Evolutionary conservation across 805 yeast genomes (phyloP), one percentile per base, ranked within the genome.

Genomic region (Pichia gijzeniarum): DNA sequence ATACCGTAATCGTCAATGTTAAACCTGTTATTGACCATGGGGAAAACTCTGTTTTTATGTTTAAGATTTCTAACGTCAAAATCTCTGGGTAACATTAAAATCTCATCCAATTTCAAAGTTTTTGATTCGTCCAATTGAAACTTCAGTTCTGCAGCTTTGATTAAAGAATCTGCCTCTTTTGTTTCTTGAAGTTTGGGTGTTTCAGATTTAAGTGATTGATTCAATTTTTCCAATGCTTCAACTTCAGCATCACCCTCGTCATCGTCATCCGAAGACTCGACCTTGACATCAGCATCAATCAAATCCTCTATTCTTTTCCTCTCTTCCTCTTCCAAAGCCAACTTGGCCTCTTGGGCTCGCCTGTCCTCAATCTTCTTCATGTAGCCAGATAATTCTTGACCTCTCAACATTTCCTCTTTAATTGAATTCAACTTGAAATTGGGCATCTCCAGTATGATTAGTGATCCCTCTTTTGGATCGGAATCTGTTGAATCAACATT

Each of bases 1-100:
- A 79, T 82, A 27, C 99, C 99, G 61, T 91, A 93, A 53, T 91
- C 97, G 59, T 93, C 98, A 39, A 73, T 67, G 52, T 84, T 78
- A 20, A 74, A 67, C 53, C 77, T 76, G 27, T 71, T 74, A 1
- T 76, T 73, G 33, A 77, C 67, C 53, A 69, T 84, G 12, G 96
- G 98, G 58, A 91, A 93, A 85, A 85, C 82, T 37, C 72, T 76
- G 61, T 70, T 72, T 63, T 58, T 75, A 62, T 70, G 76, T 56
- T 61, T 65, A 32, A 72, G 70, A 5, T 69, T 68, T 27, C 74
- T 68, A 36, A 81, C 75, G 56, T 82, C 86, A 43, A 63, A 69
- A 53, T 75, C 80, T 57, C 80, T 67, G 1, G 80, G 77, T 47
- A 68, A 58, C 44, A 69, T 65, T 21, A 69, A 59, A 6, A 69